A percentile compares a stretch with the other conserved stretches of the same genome.
Conservation (phyloP, 2,329 filamentous ascomycete genomes). For the Talaromyces sp. region DNA sequence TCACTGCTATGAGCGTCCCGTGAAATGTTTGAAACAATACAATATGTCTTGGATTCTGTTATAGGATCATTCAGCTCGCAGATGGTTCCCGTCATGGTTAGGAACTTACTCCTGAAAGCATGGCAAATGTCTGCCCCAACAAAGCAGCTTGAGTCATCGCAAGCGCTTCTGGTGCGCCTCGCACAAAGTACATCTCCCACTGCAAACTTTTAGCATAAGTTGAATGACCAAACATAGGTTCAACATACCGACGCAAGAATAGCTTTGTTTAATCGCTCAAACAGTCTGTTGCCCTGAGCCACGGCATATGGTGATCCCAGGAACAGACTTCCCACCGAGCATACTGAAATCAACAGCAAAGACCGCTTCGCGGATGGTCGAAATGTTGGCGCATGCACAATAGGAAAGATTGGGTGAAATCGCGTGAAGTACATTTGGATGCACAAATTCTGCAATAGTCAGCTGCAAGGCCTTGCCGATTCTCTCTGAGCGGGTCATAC, state of each 20-base stretch:
- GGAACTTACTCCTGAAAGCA: slow-evolving; percentile 11
- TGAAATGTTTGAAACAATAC: slow-evolving; percentile 11
- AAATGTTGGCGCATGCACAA: slow-evolving; percentile 20
- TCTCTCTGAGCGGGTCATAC: background rate
- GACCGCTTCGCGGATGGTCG: slow-evolving; percentile 28
- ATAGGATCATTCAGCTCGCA: background rate
- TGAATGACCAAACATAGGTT: background rate
- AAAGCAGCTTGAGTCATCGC: slow-evolving; percentile 13
- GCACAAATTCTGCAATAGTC: slow-evolving; percentile 19
- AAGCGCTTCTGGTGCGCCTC: slow-evolving; percentile 10
- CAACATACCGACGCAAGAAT: slow-evolving; percentile 9
- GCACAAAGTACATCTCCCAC: slow-evolving; percentile 14
- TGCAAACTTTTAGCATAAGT: background rate
- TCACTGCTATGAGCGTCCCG: slow-evolving; percentile 6
- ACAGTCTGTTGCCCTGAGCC: slow-evolving; percentile 28
- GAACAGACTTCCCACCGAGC: slow-evolving; percentile 38
- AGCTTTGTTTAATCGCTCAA: slow-evolving; percentile 27
- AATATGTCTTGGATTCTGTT: slow-evolving; percentile 11
- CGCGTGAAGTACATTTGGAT: slow-evolving; percentile 23
- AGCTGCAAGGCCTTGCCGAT: background rate
- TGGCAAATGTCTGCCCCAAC: slow-evolving; percentile 10
- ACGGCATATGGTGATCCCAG: slow-evolving; percentile 31
- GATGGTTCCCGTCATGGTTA: too few relatives aligned
- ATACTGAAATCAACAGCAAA: slow-evolving; percentile 36
- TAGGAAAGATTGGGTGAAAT: slow-evolving; percentile 21